A percentile compares a stretch with the other conserved stretches of the same genome.
These are phyloP conservation scores for Tephrocybe sp. DNA, from an alignment of 768 basidiomycete species.

Conservation along the genomic window DNA sequence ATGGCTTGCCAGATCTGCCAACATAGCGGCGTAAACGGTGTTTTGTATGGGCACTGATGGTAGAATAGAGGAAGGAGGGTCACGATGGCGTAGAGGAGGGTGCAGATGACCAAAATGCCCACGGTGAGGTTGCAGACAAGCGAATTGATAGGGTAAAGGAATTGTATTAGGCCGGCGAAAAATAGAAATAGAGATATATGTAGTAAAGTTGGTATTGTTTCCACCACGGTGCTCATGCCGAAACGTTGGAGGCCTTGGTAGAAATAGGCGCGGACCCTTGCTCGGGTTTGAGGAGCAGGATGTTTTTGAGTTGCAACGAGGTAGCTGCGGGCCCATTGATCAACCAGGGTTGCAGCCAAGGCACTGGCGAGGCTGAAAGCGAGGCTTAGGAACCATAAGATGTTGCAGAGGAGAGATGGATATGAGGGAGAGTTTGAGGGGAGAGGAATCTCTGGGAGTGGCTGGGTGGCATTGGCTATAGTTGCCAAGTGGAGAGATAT, in stretches of 20 bases:
- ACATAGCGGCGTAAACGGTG: conserved; percentile 29
- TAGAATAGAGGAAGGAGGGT: conserved; percentile 31
- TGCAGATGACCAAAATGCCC: conserved; percentile 27
- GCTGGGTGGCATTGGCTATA: conserved; percentile 10
- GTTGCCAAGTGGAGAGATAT: conserved; percentile 15
- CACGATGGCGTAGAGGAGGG: conserved; percentile 26
- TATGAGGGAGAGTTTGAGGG: conserved; percentile 21
- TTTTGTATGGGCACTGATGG: conserved; percentile 33
- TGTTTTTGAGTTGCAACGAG: conserved; percentile 28
- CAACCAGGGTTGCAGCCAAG: conserved; percentile 40
- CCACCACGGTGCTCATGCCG: conserved; percentile 35
- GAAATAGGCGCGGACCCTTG: conserved; percentile 39
- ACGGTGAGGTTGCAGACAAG: conserved; percentile 28
- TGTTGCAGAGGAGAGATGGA: conserved; percentile 34
- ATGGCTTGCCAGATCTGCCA: conserved; percentile 27
- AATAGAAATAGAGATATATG: conserved; percentile 49
- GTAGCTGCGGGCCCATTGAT: conserved; percentile 46
- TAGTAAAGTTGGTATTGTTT: conserved; percentile 40
- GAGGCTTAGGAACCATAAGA: conserved; percentile 45
- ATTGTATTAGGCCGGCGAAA: conserved; percentile 43
- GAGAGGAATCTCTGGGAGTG: not conserved
- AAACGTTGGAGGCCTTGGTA: conserved; percentile 36
- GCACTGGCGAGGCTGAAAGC: conserved; percentile 39
- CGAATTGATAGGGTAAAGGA: conserved; percentile 34
- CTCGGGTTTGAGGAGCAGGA: conserved; percentile 33